Percentiles rank a stretch among this genome's conserved stretches.
phyloP scores from a whole-genome alignment of 495 filamentous ascomycete species.

The Staphylotrichum longicolle region DNA sequence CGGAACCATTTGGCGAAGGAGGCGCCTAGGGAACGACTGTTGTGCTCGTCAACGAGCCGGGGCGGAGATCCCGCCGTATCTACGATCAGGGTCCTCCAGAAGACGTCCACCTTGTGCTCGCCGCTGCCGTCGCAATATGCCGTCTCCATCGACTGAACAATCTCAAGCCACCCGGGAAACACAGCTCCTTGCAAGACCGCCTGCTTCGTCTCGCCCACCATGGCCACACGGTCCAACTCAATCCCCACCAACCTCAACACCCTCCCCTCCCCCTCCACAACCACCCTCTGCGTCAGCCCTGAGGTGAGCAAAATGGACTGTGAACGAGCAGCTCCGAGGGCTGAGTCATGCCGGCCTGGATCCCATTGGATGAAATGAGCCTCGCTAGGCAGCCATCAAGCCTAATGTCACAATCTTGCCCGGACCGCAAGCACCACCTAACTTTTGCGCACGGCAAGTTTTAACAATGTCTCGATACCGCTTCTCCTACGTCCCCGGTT shows the following conservation, averaged over 20 bases:
- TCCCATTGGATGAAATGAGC: neutral
- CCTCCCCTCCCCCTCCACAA: neutral
- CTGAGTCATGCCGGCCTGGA: no score
- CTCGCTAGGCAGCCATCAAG: neutral
- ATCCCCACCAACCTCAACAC: neutral
- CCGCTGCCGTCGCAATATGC: neutral
- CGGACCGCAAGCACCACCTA: neutral
- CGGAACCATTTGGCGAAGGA: neutral
- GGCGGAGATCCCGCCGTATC: neutral
- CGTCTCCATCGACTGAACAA: neutral
- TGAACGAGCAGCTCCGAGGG: neutral
- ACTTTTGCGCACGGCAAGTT: neutral
- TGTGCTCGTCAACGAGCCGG: neutral
- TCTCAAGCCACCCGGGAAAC: slow-evolving; percentile 2
- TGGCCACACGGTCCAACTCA: neutral
- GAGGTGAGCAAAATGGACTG: no score
- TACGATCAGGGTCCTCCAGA: slow-evolving; percentile 1
- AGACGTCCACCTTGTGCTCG: neutral
- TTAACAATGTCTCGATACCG: slow-evolving; percentile 2
- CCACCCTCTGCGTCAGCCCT: neutral
- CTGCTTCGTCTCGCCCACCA: slow-evolving; percentile 3
- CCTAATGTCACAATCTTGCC: neutral
- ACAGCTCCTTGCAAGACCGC: neutral
- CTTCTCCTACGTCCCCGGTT: slow-evolving; percentile 1
- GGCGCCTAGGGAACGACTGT: neutral